These are phyloP conservation scores for Sordariomycetes sp. DNA, from an alignment of 2,329 filamentous ascomycete genomes.

Conservation along the genomic window DNA sequence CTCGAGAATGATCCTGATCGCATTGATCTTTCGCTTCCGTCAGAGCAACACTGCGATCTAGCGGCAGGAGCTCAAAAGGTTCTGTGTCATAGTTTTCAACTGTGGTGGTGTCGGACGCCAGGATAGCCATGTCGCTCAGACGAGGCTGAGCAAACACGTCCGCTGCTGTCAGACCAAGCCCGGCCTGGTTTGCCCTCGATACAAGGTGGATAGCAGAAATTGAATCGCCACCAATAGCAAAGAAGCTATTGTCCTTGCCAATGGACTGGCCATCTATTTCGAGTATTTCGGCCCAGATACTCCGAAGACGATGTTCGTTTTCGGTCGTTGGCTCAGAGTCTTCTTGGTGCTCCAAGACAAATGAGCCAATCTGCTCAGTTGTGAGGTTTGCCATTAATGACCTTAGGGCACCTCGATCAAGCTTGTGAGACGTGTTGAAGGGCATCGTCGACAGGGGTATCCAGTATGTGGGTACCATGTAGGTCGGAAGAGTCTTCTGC, in stretches of 20 bases:
- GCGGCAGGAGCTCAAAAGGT: neutral
- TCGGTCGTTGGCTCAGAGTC: conserved; percentile 1
- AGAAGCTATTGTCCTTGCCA: conserved; percentile 6
- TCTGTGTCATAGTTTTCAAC: neutral
- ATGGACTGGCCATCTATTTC: conserved; percentile 14
- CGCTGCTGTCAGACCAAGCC: conserved; percentile 3
- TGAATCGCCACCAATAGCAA: conserved; percentile 9
- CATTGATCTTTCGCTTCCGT: neutral
- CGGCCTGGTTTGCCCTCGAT: neutral
- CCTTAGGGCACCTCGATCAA: no score
- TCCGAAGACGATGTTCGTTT: neutral
- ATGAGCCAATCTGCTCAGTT: conserved; percentile 1
- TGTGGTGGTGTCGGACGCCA: neutral
- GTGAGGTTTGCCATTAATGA: conserved; percentile 6
- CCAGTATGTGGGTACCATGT: no score
- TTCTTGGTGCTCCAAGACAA: neutral
- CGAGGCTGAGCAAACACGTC: conserved; percentile 6
- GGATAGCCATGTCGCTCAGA: neutral
- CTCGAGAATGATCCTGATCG: no score
- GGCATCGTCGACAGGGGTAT: no score
- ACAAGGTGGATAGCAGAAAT: conserved; percentile 8
- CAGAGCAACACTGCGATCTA: no score
- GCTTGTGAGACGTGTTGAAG: no score
- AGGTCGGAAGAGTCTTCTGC: no score
- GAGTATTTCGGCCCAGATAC: conserved; percentile 21